Evolutionary conservation across 2,329 filamentous ascomycete genomes (phyloP), one percentile per base, ranked within the genome.

Genomic region (Didymella glomerata): DNA sequence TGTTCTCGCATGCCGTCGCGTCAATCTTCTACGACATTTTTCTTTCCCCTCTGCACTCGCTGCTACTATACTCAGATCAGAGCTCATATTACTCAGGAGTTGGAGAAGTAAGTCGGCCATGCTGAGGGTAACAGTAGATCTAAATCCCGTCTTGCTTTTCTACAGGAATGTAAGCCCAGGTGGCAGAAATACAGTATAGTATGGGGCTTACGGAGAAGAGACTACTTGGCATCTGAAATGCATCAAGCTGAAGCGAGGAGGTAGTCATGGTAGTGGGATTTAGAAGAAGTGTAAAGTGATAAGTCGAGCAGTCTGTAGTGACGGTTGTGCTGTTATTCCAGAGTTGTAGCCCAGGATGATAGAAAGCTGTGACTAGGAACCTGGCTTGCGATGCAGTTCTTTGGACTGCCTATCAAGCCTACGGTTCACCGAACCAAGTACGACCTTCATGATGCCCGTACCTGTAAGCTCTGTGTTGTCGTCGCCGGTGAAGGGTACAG

Each of bases 391-490:
- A 59, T 78, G 70, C 36, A 78, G 53, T 18, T 77, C 76, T 61
- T 68, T 72, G 8, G 75, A 75, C 40, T 64, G 72, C 60, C 78
- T 81, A 25, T 92, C 90, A 52, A 90, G 78, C 57, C 84, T 80
- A 68, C 86, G 83, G 65, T 92, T 86, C 9, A 97, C 90, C 0
- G 88, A 86, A 2, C 93, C 93, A 4, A 97, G 81, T 0, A 96
- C 90, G 27, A 68, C 54, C 78, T 97, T 98, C 61, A 97, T 78
- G 42, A 97, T 89, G 0, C 85, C 87, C 2, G 91, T 86, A 0
- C 84, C 89, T 1, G 86, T 88, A 45, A 97, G 80, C 8, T 71
- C 71, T n/a, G 80, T 79, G 24, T 81, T 76, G 7, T 80, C 76
- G 9, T 79, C 79, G 1, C 81, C 82, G 22, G 81, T 85, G 83